Base-by-base conservation (phyloP, 2,329 filamentous ascomycete genomes). In the Trichophyton benhamiae region DNA sequence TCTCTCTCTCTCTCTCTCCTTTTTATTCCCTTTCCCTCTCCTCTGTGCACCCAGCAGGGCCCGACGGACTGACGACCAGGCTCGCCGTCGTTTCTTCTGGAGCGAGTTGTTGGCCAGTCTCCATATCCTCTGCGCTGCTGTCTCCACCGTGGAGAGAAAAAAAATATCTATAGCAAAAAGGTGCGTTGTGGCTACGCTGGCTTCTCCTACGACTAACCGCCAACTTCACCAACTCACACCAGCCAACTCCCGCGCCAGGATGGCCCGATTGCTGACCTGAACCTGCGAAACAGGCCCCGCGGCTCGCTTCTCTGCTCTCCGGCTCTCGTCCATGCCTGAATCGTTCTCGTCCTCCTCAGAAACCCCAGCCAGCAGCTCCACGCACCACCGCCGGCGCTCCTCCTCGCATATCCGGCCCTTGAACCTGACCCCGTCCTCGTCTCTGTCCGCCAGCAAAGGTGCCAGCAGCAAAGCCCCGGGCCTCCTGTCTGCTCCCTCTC, bases 401-500 rank as follows among this genome's bases (percentile, higher is more conserved):
- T 64, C 63, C 3, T 41, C 30, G 13, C 57, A 41, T 22, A 46
- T 62, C 13, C 33, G 55, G 27, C 61, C 63, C 15, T 60, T 64
- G 6, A 62, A 61, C 42, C 59, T 64, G 25, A 46, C 27, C 11
- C 59, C 33, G 27, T 49, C 58, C 33, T 38, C 33, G 33, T 38
- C 33, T 38, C 33, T 38, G 52, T 57, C 52, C 41, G 61, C 61
- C 25, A 41, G 46, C 59, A 62, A 46, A 8, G 41, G 22, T 13
- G n/a, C 49, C 41, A 20, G 33, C 41, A 20, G 33, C 30, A 48
- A 67, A 71, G 73, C 62, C 17, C 68, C n/a, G 13, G 27, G 49
- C 9, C 49, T 30, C 22, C 27, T 53, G 71, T 62, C 69, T 70
- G 27, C 57, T 8, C 33, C 8, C 3, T 36, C 57, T 63, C 76